A percentile compares a stretch with the other conserved stretches of the same genome.
phyloP scores from a whole-genome alignment of 495 filamentous ascomycete genomes.

The Penicillium atrosanguineum region DNA sequence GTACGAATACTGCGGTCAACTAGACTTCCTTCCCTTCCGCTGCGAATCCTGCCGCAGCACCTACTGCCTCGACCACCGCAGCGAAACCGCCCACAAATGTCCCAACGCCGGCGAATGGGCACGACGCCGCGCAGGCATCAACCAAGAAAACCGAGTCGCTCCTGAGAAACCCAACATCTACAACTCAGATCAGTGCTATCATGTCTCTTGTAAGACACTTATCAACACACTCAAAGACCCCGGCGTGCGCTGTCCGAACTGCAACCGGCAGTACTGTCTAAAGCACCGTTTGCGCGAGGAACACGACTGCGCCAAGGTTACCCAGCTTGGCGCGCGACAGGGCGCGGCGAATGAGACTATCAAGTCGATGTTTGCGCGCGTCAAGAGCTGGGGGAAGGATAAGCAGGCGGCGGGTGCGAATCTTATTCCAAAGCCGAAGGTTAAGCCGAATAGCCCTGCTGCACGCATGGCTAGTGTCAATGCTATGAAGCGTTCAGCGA shows the following conservation, averaged over 20 bases:
- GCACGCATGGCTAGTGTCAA: constrained; percentile 64
- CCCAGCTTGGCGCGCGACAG: constrained; percentile 61
- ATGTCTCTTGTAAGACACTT: constrained; percentile 73
- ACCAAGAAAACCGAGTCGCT: constrained; percentile 22
- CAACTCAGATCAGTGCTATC: constrained; percentile 70
- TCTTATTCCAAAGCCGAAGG: constrained; percentile 45
- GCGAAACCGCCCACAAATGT: constrained; percentile 80
- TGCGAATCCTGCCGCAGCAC: constrained; percentile 86
- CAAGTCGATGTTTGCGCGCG: constrained; percentile 58
- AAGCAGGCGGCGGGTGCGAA: constrained; percentile 49
- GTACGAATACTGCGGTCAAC: constrained; percentile 82
- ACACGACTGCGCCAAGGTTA: constrained; percentile 76
- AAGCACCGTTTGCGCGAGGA: constrained; percentile 85
- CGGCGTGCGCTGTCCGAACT: constrained; percentile 76
- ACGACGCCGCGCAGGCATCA: constrained; percentile 49
- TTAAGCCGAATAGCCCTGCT: constrained; percentile 58
- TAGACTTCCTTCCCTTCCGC: constrained; percentile 94
- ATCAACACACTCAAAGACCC: constrained; percentile 78
- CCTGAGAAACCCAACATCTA: constrained; percentile 53
- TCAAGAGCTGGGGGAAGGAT: constrained; percentile 66
- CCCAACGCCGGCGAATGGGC: constrained; percentile 85
- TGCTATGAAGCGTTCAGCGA: constrained; percentile 76
- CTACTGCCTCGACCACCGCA: constrained; percentile 94
- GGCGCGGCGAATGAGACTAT: constrained; percentile 43
- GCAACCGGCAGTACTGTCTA: constrained; percentile 85